Evolutionary conservation across 1,139 yeast species (phyloP).

Genomic region (Casaregolazyma lundiana): DNA sequence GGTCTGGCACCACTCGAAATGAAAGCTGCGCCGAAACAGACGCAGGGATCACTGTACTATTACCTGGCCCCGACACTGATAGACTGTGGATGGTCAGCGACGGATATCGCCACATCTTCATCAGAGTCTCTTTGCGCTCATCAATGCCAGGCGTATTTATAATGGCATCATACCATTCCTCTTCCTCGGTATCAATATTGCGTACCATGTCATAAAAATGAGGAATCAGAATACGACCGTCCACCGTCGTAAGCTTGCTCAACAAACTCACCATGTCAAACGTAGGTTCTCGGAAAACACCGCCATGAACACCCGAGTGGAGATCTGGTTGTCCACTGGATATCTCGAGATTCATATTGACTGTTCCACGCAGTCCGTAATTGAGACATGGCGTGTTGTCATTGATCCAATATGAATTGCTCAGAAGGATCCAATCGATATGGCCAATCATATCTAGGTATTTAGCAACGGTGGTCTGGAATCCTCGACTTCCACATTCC

Average conservation of each 20-base stretch:
- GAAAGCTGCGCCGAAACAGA: constrained; percentile 72
- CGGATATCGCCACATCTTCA: constrained; percentile 90
- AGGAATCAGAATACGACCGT: constrained; percentile 61
- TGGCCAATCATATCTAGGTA: constrained; percentile 53
- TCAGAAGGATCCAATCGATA: constrained; percentile 83
- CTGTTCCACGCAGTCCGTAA: constrained; percentile 89
- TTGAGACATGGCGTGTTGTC: constrained; percentile 85
- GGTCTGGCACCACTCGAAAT: constrained; percentile 85
- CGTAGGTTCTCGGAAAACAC: constrained; percentile 82
- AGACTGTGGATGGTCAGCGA: constrained; percentile 86
- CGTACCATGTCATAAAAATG: constrained; percentile 63
- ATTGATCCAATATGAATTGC: constrained; percentile 93
- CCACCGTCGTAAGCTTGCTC: constrained; percentile 51
- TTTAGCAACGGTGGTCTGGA: constrained; percentile 56
- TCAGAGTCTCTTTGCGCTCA: constrained; percentile 45
- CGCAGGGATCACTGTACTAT: constrained; percentile 85
- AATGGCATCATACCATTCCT: constrained; percentile 58
- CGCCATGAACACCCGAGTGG: constrained; percentile 97
- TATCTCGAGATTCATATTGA: constrained; percentile 70
- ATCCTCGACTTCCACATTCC: constrained; percentile 87
- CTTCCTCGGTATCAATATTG: constrained; percentile 53
- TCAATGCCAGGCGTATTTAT: constrained; percentile 41
- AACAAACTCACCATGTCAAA: constrained; percentile 74
- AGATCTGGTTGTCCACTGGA: constrained; percentile 76
- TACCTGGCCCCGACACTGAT: constrained; percentile 85